Base-by-base conservation (phyloP, 768 basidiomycete genomes). In the Collybia nuda region DNA sequence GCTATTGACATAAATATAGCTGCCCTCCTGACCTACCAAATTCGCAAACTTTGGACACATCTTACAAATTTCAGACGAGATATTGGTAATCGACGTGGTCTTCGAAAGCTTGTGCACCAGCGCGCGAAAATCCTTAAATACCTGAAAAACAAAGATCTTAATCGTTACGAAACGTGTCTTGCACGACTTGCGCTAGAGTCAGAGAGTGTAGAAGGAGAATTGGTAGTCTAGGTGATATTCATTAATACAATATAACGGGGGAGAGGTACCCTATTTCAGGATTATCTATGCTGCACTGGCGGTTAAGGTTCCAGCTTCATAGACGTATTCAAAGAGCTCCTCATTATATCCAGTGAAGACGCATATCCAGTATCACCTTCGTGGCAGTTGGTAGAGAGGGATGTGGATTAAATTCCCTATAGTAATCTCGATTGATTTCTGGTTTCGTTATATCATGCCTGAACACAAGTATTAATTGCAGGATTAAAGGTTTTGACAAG, bases 131-230 rank as follows among this genome's bases (percentile, higher is more conserved):
- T 94, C 19, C 77, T 98, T 26, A 81, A 77, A 56, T 97, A 98
- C 68, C 71, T 96, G 50, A 86, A 85, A 63, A 65, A 75, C 28
- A 65, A 72, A 29, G 76, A 88, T 56, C 75, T 80, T 38, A 76
- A 77, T 52, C 84, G 92, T 43, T 97, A 95, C 60, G 88, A 92
- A 51, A 70, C 68, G 14, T 61, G 90, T 21, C 76, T 98, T 44
- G 73, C 78, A 40, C 81, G 85, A 52, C 71, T 97, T 21, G 95
- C 88, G 2, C 65, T 98, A 18, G 89, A 94, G 56, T 76, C 81
- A 26, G 76, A 76, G 53, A 84, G 86, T 32, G 91, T 98, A 1
- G 93, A 97, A 67, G 95, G 94, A 37, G 94, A 98, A 65, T 72
- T 98, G 32, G 78, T 91, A 47, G 79, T 95, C 46, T 89, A 48